Evolutionary conservation across 1,139 yeast genomes (phyloP).

Genomic region (Suhomyces anneliseae): DNA sequence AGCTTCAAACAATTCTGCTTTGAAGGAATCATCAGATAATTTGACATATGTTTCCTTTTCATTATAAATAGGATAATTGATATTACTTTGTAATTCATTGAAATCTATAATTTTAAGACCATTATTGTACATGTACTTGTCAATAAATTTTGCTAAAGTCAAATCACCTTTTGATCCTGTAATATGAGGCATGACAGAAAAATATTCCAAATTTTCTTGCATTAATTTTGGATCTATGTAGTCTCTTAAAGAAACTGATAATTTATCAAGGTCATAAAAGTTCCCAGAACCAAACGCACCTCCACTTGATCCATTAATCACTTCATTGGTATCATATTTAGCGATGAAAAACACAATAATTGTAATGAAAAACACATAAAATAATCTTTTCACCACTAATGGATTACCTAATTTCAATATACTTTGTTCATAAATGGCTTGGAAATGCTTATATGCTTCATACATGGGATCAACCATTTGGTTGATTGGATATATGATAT

Average conservation of each 20-base stretch:
- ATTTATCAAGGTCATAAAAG: constrained; percentile 57
- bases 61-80: constrained; percentile 52
- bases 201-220: constrained; percentile 70
- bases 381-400: constrained; percentile 70
- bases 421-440: constrained; percentile 51
- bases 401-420: constrained; percentile 80
- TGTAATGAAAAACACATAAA: constrained; percentile 68
- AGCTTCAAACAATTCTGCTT: constrained; percentile 39
- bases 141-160: constrained; percentile 65
- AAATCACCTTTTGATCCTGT: constrained; percentile 88
- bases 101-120: constrained; percentile 56
- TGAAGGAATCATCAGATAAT: constrained; percentile 35
- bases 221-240: constrained; percentile 58
- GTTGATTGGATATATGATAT: constrained; percentile 54
- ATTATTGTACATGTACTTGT: constrained; percentile 54
- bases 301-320: constrained; percentile 43
- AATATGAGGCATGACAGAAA: constrained; percentile 81
- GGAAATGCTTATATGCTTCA: constrained; percentile 50
- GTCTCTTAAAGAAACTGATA: constrained; percentile 49
- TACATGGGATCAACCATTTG: constrained; percentile 68
- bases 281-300: constrained; percentile 54
- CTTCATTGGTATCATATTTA: constrained; percentile 51
- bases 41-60: constrained; percentile 30
- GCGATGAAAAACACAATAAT: constrained; percentile 57
- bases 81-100: constrained; percentile 50